Percentiles rank a stretch among this genome's conserved stretches.
Conservation (phyloP, 768 basidiomycete genomes). For the Phlebiopsis gigantea region DNA sequence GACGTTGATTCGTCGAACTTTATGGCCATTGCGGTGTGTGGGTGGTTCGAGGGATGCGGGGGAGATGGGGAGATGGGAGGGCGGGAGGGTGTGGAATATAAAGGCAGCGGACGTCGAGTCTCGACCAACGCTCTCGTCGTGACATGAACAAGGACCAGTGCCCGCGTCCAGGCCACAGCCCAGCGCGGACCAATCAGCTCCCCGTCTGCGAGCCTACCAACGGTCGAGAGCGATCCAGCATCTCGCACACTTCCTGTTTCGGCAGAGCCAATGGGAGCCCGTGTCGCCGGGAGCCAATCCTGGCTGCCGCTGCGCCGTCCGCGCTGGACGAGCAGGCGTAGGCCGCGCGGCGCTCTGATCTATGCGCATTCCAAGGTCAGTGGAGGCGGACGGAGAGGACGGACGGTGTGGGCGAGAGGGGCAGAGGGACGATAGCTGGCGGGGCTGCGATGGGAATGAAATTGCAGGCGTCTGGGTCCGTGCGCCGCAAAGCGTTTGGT, state of each 20-base stretch:
- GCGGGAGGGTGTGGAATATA: neutral
- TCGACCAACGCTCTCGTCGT: slow-evolving; percentile 9
- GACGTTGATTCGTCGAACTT: slow-evolving; percentile 1
- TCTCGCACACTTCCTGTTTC: slow-evolving; percentile 3
- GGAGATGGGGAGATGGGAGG: neutral
- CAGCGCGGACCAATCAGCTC: slow-evolving; percentile 5
- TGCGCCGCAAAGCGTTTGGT: neutral
- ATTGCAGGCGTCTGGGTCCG: neutral
- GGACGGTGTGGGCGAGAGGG: neutral
- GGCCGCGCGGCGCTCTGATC: neutral
- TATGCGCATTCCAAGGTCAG: neutral
- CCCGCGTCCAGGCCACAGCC: slow-evolving; percentile 6
- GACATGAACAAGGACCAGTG: slow-evolving; percentile 9
- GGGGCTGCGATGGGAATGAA: slow-evolving; percentile 1
- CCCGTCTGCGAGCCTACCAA: slow-evolving; percentile 4
- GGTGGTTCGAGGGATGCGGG: neutral
- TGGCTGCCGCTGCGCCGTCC: neutral
- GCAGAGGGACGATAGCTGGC: neutral
- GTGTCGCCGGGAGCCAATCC: neutral
- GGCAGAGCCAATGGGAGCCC: slow-evolving; percentile 2
- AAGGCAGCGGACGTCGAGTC: neutral
- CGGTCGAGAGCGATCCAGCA: slow-evolving; percentile 7
- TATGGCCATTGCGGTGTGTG: neutral
- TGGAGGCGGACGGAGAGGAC: neutral
- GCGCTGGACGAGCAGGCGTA: neutral